These are phyloP conservation scores for Fomitopsis schrenkii DNA, from an alignment of 1,284 basidiomycete species.

Conservation along the genomic window DNA sequence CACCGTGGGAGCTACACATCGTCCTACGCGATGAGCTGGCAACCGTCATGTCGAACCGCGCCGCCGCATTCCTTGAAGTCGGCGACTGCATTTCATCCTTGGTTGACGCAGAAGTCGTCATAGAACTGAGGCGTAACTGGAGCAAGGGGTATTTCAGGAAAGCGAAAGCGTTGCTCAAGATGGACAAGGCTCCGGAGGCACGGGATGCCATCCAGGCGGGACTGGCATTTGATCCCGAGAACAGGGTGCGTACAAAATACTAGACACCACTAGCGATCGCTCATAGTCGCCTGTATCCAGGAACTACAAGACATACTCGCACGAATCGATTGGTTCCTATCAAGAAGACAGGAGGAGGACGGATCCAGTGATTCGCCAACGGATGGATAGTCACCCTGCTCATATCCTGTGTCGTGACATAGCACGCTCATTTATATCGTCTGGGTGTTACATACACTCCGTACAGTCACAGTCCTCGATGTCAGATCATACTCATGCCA, in stretches of 20 bases:
- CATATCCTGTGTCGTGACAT: constrained; percentile 20
- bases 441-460: neutral
- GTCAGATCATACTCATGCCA: constrained; percentile 1
- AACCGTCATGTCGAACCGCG: constrained; percentile 87
- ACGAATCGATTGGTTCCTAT: constrained; percentile 17
- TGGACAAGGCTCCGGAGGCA: constrained; percentile 73
- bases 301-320: constrained; percentile 23
- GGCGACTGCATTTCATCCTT: constrained; percentile 81
- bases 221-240: constrained; percentile 87
- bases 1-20: constrained; percentile 85
- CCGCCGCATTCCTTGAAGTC: constrained; percentile 77
- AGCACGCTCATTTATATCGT: constrained; percentile 11
- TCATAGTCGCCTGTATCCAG: constrained; percentile 5
- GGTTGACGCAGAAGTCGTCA: constrained; percentile 89
- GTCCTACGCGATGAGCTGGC: constrained; percentile 88
- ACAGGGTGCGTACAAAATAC: constrained; percentile 46
- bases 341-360: constrained; percentile 7
- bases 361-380: neutral
- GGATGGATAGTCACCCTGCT: constrained; percentile 4
- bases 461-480: neutral
- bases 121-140: constrained; percentile 84
- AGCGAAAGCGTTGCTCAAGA: constrained; percentile 81
- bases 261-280: neutral
- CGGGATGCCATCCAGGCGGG: constrained; percentile 81
- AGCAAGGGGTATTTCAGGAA: constrained; percentile 95